These are phyloP conservation scores for Pseudogymnoascus sp. DNA, from an alignment of 2,329 filamentous ascomycete species.

Conservation along the genomic window DNA sequence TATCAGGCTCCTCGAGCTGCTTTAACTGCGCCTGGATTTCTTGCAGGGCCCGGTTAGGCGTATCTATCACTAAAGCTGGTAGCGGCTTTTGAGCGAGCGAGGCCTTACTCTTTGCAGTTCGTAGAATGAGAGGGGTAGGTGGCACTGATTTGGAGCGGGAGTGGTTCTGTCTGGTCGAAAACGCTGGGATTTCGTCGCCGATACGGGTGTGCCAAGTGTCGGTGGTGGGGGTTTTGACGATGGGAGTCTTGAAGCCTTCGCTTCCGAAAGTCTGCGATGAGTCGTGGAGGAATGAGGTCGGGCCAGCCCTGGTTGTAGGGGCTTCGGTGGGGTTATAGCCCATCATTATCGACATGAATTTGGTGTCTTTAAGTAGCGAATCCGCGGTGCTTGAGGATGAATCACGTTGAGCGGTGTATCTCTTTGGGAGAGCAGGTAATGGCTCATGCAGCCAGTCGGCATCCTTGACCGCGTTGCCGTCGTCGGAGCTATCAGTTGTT, in stretches of 20 bases:
- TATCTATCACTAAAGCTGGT: constrained; percentile 18
- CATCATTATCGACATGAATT: constrained; percentile 6
- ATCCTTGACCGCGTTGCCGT: background rate
- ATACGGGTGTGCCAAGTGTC: constrained; percentile 46
- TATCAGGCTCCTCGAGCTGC: constrained; percentile 22
- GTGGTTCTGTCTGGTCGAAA: constrained; percentile 43
- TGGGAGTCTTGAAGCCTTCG: background rate
- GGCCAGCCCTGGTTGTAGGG: background rate
- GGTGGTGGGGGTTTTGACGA: constrained; percentile 2
- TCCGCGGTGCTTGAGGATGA: background rate
- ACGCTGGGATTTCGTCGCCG: constrained; percentile 49
- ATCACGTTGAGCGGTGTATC: background rate
- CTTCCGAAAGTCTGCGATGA: constrained; percentile 17
- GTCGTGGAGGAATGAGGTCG: constrained; percentile 24
- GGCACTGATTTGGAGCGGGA: constrained; percentile 42
- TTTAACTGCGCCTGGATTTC: constrained; percentile 27
- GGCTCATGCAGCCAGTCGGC: background rate
- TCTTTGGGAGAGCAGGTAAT: background rate
- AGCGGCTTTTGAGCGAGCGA: constrained; percentile 33
- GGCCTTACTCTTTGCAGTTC: constrained; percentile 32
- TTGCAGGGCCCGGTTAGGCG: constrained; percentile 21
- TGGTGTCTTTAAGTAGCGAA: background rate
- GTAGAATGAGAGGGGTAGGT: constrained; percentile 45
- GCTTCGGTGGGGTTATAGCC: background rate
- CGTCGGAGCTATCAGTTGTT: background rate